phyloP scores from a whole-genome alignment of 176 grass and related monocot species.

The Coix lacrymajobi region DNA sequence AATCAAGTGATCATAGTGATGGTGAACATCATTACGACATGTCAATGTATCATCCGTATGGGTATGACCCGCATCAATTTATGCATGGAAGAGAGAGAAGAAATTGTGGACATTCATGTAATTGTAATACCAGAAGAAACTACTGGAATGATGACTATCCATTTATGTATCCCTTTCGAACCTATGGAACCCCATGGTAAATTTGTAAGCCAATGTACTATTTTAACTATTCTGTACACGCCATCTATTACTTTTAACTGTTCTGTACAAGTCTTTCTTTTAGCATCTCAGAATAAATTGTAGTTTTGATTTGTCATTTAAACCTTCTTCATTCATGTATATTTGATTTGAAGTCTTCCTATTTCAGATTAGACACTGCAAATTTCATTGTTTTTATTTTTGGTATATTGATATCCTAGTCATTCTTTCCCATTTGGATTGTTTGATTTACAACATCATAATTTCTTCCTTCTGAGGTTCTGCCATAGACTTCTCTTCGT shows the following conservation, averaged over 20 bases:
- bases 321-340: neutral
- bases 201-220: neutral
- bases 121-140: neutral
- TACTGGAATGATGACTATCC: neutral
- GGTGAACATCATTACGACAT: neutral
- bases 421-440: neutral
- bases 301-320: neutral
- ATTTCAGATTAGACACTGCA: neutral
- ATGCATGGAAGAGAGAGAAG: neutral
- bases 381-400: conserved; percentile 3
- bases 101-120: neutral
- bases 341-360: neutral
- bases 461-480: conserved; percentile 9
- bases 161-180: neutral
- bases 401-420: neutral
- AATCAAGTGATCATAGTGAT: neutral
- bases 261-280: neutral
- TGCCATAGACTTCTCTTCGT: neutral
- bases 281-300: neutral
- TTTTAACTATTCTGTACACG: neutral
- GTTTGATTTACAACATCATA: conserved; percentile 5
- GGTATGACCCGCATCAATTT: neutral
- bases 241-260: too few species aligned
- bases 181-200: conserved; percentile 7
- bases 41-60: neutral